phyloP scores from a whole-genome alignment of 208 protist genomes.

The Leishmania aethiopica region DNA sequence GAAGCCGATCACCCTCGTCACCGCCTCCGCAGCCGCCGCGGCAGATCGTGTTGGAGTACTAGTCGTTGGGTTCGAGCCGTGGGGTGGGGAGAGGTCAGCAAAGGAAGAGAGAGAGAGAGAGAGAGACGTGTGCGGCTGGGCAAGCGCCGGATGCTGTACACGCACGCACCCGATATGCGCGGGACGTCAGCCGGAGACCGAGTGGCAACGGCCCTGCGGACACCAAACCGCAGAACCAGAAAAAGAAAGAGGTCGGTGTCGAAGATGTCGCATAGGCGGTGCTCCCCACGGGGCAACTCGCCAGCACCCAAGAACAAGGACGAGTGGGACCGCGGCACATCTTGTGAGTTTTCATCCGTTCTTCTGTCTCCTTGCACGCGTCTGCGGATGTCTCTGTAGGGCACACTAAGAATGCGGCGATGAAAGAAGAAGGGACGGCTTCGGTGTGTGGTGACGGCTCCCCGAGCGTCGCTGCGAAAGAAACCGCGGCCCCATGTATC shows the following conservation, averaged over 20 bases:
- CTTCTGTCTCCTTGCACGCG: not conserved
- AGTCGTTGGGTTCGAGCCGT: not conserved
- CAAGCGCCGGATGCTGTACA: not conserved
- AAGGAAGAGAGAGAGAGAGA: not conserved
- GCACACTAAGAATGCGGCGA: not conserved
- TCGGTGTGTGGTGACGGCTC: not conserved
- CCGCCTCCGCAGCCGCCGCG: slow-evolving; percentile 2
- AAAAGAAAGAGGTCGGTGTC: not conserved
- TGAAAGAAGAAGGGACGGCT: not conserved
- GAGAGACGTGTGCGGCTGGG: not conserved
- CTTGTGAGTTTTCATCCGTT: not conserved
- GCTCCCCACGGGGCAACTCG: not conserved
- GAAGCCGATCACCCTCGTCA: not conserved
- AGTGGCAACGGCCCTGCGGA: not conserved
- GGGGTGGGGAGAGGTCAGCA: not conserved
- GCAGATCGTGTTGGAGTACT: slow-evolving; percentile 25
- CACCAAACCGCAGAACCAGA: not conserved
- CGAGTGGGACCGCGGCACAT: not conserved
- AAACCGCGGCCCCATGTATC: not conserved
- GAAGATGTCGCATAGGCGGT: not conserved
- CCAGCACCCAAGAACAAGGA: not conserved
- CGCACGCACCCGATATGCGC: not conserved
- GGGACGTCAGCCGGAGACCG: not conserved
- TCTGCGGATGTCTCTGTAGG: not conserved
- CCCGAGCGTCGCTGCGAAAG: not conserved